These are phyloP conservation scores for Colletotrichum noveboracense DNA, from an alignment of 2,329 filamentous ascomycete genomes.

Conservation along the genomic window DNA sequence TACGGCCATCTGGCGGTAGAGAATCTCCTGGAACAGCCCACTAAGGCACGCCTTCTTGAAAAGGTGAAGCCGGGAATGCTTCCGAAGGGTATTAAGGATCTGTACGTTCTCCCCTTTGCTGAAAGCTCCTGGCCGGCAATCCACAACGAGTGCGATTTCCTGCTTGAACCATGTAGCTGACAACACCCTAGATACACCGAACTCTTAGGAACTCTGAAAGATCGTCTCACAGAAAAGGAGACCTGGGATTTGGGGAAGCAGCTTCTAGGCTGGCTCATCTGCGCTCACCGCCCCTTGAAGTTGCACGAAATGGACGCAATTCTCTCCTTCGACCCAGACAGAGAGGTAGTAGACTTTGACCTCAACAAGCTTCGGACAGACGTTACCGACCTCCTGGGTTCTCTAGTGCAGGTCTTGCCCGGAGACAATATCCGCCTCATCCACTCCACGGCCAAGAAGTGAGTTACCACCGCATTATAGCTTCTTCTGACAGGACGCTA, in stretches of 20 bases:
- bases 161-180: not conserved
- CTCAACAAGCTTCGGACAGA: conserved; percentile 22
- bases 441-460: conserved; percentile 42
- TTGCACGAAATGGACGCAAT: conserved; percentile 46
- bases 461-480: conserved; percentile 7
- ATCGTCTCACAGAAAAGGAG: not conserved
- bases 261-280: conserved; percentile 44
- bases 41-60: conserved; percentile 14
- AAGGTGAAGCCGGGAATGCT: conserved; percentile 24
- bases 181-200: conserved; percentile 29
- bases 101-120: not conserved
- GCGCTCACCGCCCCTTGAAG: conserved; percentile 42
- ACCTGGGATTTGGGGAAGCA: conserved; percentile 29
- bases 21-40: conserved; percentile 28
- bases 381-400: conserved; percentile 37
- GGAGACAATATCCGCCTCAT: conserved; percentile 40
- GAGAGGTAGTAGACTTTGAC: conserved; percentile 25
- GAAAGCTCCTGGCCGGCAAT: no score
- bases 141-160: no score
- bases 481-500: not conserved
- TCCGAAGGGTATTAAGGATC: not conserved
- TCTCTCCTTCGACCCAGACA: conserved; percentile 28
- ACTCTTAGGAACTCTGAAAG: conserved; percentile 25
- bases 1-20: conserved; percentile 35
- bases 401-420: conserved; percentile 37